Percentiles rank a stretch among this genome's conserved stretches.
Conservation (phyloP, 305 asterid species). For the Ajuga reptans region DNA sequence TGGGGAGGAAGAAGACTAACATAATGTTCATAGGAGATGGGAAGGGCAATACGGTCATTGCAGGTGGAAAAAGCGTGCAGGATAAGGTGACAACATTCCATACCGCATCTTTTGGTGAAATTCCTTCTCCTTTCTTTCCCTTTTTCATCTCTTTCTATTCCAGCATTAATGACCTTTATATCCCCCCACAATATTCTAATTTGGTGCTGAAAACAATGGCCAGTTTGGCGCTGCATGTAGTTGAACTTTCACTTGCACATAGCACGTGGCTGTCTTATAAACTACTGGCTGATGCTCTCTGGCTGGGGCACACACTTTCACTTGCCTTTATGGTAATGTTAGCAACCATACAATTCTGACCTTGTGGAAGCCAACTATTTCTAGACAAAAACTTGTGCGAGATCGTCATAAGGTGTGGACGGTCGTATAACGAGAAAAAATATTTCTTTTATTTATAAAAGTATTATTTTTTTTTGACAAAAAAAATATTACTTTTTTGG, state of each 20-base stretch:
- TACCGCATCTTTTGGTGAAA: constrained; percentile 84
- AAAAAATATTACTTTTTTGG: too few relatives aligned
- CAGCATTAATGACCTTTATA: constrained; percentile 6
- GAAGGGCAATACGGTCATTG: constrained; percentile 76
- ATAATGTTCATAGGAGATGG: constrained; percentile 93
- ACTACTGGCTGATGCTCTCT: background rate
- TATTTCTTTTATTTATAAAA: too few relatives aligned
- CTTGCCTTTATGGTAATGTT: background rate
- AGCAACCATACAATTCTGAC: background rate
- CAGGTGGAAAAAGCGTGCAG: constrained; percentile 62
- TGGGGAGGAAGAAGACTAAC: constrained; percentile 83
- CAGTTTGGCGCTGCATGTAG: constrained; percentile 15
- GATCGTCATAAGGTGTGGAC: too few relatives aligned
- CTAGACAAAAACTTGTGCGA: too few relatives aligned
- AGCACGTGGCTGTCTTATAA: constrained; percentile 24
- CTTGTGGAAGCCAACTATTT: too few relatives aligned
- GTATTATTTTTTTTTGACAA: too few relatives aligned
- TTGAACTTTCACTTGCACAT: constrained; percentile 11
- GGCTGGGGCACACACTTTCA: constrained; percentile 6
- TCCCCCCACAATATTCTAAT: background rate
- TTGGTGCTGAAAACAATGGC: constrained; percentile 1
- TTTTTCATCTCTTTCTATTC: background rate
- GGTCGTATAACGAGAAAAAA: too few relatives aligned
- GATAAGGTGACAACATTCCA: constrained; percentile 74
- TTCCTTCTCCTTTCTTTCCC: background rate